Base-by-base conservation (phyloP, 1,139 yeast genomes). In the Candida frijolesensis region DNA sequence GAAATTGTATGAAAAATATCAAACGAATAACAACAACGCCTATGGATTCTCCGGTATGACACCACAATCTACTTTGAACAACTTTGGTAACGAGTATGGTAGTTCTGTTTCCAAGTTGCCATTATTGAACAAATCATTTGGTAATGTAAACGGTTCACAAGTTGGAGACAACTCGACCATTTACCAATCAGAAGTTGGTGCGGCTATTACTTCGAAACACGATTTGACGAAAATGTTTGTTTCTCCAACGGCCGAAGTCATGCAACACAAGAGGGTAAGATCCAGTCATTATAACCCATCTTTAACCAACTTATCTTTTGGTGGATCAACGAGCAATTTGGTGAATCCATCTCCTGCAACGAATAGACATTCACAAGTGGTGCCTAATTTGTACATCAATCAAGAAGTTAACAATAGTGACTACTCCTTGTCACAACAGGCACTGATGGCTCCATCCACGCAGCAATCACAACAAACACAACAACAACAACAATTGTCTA, bases 221-320 rank as follows among this genome's bases (percentile, higher is more conserved):
- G 81, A 76, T 56, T 64, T 74, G 58, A 76, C 80, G 47, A 73
- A 67, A 53, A 77, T 87, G 79, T 88, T 85, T 64, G 82, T 88
- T 51, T 86, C 94, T 5, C 96, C 96, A 35, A 88, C 95, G 1
- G 87, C 86, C 16, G 91, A 87, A 61, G 87, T 85, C 38, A 80
- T 84, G 83, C 75, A 74, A 54, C 78, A 72, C 54, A 72, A 70
- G 57, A 61, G 75, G 42, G 62, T 55, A 42, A 66, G 64, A 48
- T 65, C 76, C 1, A 50, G 61, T 6, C 65, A 58, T 37, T 53
- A 51, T 44, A 64, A 59, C 33, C 65, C 66, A 14, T 50, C 70
- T 12, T 47, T 53, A 32, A 46, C 52, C 18, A 66, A 63, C 51
- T 56, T 68, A 43, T 63, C 71, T 11, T 45, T 64, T 34, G 68